Base-by-base conservation (phyloP, 2,329 filamentous ascomycete genomes). In the Monosporascus sp. region DNA sequence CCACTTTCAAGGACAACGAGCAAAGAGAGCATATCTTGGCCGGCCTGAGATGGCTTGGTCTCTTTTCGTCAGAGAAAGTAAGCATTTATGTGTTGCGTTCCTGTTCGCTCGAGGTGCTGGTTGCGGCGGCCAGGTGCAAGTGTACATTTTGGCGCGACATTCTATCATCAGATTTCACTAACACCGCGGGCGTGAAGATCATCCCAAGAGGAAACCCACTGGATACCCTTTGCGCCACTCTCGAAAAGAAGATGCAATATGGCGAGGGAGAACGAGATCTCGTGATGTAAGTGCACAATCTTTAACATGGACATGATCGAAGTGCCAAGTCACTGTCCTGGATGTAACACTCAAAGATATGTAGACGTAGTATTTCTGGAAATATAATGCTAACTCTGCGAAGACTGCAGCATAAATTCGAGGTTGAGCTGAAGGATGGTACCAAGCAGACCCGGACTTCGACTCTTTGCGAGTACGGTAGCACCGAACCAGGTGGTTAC, bases 161-260 rank as follows among this genome's bases (percentile, higher is more conserved):
- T 15, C 2, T 31, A n/a, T 11, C 9, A 38, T 14, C 25, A 37
- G 25, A 17, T 36, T 34, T 52, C 4, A 36, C 51, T 52, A 20
- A 52, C 51, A 49, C 37, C n/a, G 31, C 25, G 11, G 25, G 39
- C 3, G 18, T 42, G 44, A 17, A 52, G 48, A 60, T 52, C 74
- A 58, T 47, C 17, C 17, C 86, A 27, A 77, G 84, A 51, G 87
- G 85, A 49, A 96, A 89, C 76, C 88, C 90, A 4, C 81, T 96
- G 24, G 92, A 96, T 71, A 93, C 89, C n/a, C 84, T 96, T 39
- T 96, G 91, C 74, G 90, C 90, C 38, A 88, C 85, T 3, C 82
- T 96, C 37, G 90, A 96, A 78, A 75, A 89, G 78, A 96, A 96
- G 84, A 96, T 96, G 90, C 82, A 89, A 71, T 96, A 87, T 71